Base-by-base conservation (phyloP, 2,329 filamentous ascomycete genomes). In the Huntiella moniliformis region DNA sequence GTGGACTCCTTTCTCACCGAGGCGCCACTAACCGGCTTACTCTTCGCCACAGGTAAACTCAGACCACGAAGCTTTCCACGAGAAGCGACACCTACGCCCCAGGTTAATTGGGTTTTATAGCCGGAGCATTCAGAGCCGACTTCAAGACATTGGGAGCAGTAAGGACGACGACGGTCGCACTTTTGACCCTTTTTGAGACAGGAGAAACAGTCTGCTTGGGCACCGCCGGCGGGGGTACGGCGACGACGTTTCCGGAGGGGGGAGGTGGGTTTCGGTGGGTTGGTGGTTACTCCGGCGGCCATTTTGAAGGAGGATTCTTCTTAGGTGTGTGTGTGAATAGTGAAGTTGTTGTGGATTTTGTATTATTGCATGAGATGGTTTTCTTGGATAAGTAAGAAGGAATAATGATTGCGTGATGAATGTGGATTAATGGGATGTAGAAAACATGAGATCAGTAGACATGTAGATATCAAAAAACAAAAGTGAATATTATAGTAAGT, bases 91-190 rank as follows among this genome's bases (percentile, higher is more conserved):
- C 88, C 88, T 41, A 95, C 84, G 37, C 86, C 86, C 88, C 88
- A 96, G 40, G 88, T 96, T 62, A 96, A 70, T 55, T 88, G 87
- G 12, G 88, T 96, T 66, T 92, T 92, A 69, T 96, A 96, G 50
- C 88, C 88, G 22, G 84, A 86, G 65, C 88, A 96, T 58, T 93
- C 86, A 60, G 85, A 86, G 53, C 86, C 87, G 52, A 85, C 72
- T 55, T 94, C 84, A 52, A 96, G 73, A 61, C 88, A 98, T 63
- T 86, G 87, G 38, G 86, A 86, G 65, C 91, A 96, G 64, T 95
- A 96, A 6, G 88, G 88, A 56, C 88, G 74, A 58, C 85, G 77
- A 55, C 88, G 78, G 63, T 96, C 88, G 66, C 88, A 98, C 62
- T 84, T 82, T 52, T 80, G 70, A 55, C 77, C 79, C 58, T 82